phyloP scores from a whole-genome alignment of 352 stramenopile genomes.

The Ochromonadaceae sp. region DNA sequence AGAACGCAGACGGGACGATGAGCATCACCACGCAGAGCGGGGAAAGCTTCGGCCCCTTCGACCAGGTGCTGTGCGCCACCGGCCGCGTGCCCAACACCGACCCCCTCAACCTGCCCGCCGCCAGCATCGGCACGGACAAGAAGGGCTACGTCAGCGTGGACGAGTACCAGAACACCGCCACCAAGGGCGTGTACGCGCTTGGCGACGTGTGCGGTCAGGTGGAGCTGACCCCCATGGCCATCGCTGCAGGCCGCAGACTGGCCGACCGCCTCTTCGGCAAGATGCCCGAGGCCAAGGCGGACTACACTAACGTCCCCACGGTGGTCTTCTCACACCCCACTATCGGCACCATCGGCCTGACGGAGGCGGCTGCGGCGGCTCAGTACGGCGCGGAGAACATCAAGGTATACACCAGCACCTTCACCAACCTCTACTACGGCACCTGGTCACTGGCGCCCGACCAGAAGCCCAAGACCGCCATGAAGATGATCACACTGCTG shows the following conservation, averaged over 20 bases:
- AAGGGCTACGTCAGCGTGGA: conserved; percentile 59
- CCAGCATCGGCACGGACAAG: conserved; percentile 55
- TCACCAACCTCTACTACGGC: conserved; percentile 85
- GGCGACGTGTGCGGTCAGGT: conserved; percentile 58
- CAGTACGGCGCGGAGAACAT: conserved; percentile 80
- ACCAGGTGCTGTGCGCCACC: conserved; percentile 65
- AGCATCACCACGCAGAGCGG: no score
- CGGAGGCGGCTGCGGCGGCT: conserved; percentile 66
- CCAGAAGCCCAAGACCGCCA: conserved; percentile 74
- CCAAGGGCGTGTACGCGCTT: conserved; percentile 42
- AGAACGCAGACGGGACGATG: conserved; percentile 59
- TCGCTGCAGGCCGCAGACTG: conserved; percentile 56
- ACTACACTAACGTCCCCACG: conserved; percentile 85
- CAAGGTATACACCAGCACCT: conserved; percentile 84
- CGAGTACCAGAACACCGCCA: conserved; percentile 69
- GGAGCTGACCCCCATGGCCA: conserved; percentile 78
- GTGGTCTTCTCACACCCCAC: conserved; percentile 89
- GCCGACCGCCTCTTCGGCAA: conserved; percentile 39
- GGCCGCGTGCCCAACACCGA: conserved; percentile 69
- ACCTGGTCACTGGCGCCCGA: conserved; percentile 59
- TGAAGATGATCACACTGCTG: conserved; percentile 76
- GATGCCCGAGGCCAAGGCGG: conserved; percentile 31
- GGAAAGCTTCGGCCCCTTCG: no score
- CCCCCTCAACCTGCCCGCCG: conserved; percentile 51
- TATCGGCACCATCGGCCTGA: conserved; percentile 86